Evolutionary conservation across 495 filamentous ascomycete species (phyloP), one percentile per base, ranked within the genome.

Genomic region (Aspergillus sparsus): DNA sequence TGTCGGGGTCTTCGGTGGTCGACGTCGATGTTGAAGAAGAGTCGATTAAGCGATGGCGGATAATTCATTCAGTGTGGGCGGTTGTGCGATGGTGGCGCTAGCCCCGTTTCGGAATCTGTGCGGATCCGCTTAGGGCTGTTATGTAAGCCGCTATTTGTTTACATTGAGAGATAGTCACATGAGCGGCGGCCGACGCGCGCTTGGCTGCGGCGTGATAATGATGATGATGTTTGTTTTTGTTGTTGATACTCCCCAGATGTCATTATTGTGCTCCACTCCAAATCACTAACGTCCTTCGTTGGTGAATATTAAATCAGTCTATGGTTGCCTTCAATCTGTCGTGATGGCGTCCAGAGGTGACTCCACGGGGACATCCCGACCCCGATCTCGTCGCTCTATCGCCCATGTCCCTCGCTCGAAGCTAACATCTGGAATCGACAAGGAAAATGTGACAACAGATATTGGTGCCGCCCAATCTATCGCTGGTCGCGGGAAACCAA

Each of bases 321-420:
- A 66, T 67, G 66, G 54, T 49, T 42, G 41, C 49, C 31, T 15
- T 8, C 21, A 27, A 47, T 27, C 21, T 39, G 2, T 31, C 36
- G 37, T 46, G 18, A 80, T 80, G 77, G 71, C 75, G 36, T 71
- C 74, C 57, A 71, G 74, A 71, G 54, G 62, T 53, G 74, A 77
- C 63, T 68, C 71, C 46, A 69, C 68, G 66, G 75, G 69, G 56
- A 63, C 71, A 16, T 55, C 70, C 62, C 78, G 81, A 41, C 69
- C 66, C 49, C 86, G 88, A 67, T 80, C 88, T 68, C 87, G 91
- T 66, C 91, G 92, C 70, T 94, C 91, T 8, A 87, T 93, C 57
- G 89, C 85, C 31, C 82, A 87, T 69, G 73, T 85, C 55, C 86
- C 83, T 46, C 81, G 79, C 62, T 83, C 80, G 21, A 71, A 73